These are phyloP conservation scores for Lipomyces sp. DNA, from an alignment of 805 yeast genomes.

Conservation along the genomic window DNA sequence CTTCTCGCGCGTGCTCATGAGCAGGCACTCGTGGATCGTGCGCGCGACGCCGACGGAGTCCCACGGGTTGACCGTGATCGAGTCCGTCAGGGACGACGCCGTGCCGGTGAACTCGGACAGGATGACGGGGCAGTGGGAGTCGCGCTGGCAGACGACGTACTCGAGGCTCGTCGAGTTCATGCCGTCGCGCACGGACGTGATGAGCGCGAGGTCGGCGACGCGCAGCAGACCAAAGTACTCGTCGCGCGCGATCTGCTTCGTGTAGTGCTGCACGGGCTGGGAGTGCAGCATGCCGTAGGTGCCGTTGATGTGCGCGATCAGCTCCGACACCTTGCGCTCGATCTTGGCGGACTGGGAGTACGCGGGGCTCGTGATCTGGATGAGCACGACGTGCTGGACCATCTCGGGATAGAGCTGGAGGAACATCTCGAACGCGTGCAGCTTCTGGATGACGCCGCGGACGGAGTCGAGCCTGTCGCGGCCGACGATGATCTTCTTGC, in stretches of 20 bases:
- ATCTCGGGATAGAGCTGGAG: constrained; percentile 90
- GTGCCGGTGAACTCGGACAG: constrained; percentile 94
- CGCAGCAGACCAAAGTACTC: constrained; percentile 86
- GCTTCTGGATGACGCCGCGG: constrained; percentile 88
- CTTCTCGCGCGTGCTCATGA: constrained; percentile 50
- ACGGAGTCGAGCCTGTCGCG: constrained; percentile 90
- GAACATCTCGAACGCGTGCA: constrained; percentile 86
- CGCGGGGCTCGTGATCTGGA: constrained; percentile 88
- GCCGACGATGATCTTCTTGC: constrained; percentile 76
- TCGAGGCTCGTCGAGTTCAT: constrained; percentile 95
- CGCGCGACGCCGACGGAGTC: constrained; percentile 91
- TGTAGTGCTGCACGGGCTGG: constrained; percentile 89
- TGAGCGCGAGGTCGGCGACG: constrained; percentile 84
- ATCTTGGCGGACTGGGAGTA: constrained; percentile 57
- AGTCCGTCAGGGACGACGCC: constrained; percentile 46
- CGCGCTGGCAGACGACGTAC: constrained; percentile 81
- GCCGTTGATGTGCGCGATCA: constrained; percentile 78
- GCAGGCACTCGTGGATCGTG: constrained; percentile 66
- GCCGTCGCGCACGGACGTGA: constrained; percentile 91
- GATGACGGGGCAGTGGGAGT: constrained; percentile 68
- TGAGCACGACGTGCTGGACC: constrained; percentile 78
- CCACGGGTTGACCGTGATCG: constrained; percentile 92
- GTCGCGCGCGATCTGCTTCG: constrained; percentile 79
- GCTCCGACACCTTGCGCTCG: constrained; percentile 78
- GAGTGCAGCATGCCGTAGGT: constrained; percentile 77